Conservation (phyloP, 75 land plant genomes). For the Cunninghamia lanceolata region DNA sequence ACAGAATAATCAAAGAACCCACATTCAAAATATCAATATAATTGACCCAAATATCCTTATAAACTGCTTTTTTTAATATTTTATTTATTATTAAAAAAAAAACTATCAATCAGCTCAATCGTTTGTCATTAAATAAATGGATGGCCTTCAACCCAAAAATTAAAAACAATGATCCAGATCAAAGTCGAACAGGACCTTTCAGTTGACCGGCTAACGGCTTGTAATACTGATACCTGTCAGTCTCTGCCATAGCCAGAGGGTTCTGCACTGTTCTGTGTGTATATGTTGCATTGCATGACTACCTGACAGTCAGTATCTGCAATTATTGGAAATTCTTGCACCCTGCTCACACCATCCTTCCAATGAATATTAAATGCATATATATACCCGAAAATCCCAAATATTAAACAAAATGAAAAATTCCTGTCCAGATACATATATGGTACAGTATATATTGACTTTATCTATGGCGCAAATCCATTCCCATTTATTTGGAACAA, state of each 20-base stretch:
- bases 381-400: neutral
- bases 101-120: too few relatives aligned
- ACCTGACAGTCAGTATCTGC: neutral
- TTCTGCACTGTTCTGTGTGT: neutral
- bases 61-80: too few relatives aligned
- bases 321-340: slow-evolving; percentile 4
- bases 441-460: neutral
- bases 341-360: neutral
- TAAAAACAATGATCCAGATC: too few relatives aligned
- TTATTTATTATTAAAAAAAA: too few relatives aligned
- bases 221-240: neutral
- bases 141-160: too few relatives aligned
- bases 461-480: neutral
- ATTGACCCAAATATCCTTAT: too few relatives aligned
- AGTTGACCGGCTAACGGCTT: neutral
- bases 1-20: too few relatives aligned
- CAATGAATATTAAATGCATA: neutral
- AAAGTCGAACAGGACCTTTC: neutral
- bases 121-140: too few relatives aligned
- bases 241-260: neutral
- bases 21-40: too few relatives aligned
- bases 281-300: neutral
- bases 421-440: neutral
- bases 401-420: neutral
- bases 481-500: neutral